phyloP scores from a whole-genome alignment of 192 early-diverging fungal genomes.

The Gamsiella multidivaricata region DNA sequence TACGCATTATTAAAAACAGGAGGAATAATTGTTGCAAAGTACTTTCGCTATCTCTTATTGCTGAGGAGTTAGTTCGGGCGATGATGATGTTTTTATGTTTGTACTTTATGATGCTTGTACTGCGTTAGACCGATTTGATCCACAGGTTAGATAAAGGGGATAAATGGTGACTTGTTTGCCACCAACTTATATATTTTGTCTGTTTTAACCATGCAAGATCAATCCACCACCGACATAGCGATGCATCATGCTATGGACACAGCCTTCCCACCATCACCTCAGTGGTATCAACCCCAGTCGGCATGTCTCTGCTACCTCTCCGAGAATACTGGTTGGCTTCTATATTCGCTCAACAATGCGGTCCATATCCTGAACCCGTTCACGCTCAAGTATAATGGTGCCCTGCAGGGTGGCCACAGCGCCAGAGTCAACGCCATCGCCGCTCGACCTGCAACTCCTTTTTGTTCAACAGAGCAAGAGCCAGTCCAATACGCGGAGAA shows the following conservation, averaged over 20 bases:
- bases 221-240: too few species aligned
- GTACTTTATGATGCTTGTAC: too few species aligned
- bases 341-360: slow-evolving; percentile 40
- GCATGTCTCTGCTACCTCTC: slow-evolving; percentile 26
- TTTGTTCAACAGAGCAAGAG: neutral
- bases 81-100: too few species aligned
- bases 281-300: slow-evolving; percentile 50
- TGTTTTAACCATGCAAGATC: too few species aligned
- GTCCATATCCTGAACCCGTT: slow-evolving; percentile 51
- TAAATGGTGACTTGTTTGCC: too few species aligned
- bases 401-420: slow-evolving; percentile 5
- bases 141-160: too few species aligned
- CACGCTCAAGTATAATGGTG: slow-evolving; percentile 31
- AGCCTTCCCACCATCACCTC: slow-evolving; percentile 41
- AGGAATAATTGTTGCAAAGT: neutral
- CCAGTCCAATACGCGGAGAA: neutral
- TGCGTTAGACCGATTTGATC: too few species aligned
- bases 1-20: neutral
- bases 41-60: neutral
- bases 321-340: slow-evolving; percentile 30
- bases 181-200: too few species aligned
- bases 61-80: too few species aligned
- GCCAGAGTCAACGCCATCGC: slow-evolving; percentile 33
- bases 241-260: slow-evolving; percentile 39
- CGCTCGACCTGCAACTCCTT: neutral